Conservation (phyloP, 2,329 filamentous ascomycete species). For the Colletotrichum tropicale region DNA sequence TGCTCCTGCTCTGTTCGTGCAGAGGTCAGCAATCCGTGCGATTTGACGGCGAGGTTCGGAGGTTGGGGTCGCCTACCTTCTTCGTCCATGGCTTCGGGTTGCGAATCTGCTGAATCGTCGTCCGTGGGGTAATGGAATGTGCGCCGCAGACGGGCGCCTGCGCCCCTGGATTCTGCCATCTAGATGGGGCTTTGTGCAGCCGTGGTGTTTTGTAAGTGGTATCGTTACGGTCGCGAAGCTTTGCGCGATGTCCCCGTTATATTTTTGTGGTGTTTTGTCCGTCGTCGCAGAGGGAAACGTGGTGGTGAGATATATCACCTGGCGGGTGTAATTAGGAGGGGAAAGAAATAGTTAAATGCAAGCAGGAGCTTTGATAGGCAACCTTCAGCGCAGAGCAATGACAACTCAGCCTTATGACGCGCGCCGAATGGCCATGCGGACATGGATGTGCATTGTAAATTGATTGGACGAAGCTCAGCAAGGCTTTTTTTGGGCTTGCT, state of each 20-base stretch:
- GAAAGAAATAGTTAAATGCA: background rate
- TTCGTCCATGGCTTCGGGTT: constrained; percentile 73
- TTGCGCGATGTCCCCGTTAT: background rate
- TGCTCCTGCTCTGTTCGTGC: constrained; percentile 63
- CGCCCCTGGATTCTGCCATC: constrained; percentile 26
- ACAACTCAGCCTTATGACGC: constrained; percentile 19
- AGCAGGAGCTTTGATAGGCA: background rate
- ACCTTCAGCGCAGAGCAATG: background rate
- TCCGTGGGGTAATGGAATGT: constrained; percentile 78
- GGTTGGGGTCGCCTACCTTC: constrained; percentile 57
- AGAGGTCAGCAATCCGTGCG: constrained; percentile 14
- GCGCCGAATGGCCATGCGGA: background rate
- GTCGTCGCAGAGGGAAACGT: background rate
- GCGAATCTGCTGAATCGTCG: constrained; percentile 55
- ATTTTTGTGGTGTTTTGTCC: background rate
- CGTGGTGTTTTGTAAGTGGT: background rate
- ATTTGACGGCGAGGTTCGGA: constrained; percentile 1
- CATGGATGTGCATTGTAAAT: background rate
- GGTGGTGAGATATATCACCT: background rate
- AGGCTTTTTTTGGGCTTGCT: background rate
- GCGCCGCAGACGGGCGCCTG: constrained; percentile 69
- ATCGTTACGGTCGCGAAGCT: background rate
- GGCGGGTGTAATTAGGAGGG: background rate
- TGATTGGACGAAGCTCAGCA: constrained; percentile 4
- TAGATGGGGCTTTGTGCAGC: background rate